Evolutionary conservation across 768 basidiomycete genomes (phyloP).

Genomic region (Russula griseocarnosa): DNA sequence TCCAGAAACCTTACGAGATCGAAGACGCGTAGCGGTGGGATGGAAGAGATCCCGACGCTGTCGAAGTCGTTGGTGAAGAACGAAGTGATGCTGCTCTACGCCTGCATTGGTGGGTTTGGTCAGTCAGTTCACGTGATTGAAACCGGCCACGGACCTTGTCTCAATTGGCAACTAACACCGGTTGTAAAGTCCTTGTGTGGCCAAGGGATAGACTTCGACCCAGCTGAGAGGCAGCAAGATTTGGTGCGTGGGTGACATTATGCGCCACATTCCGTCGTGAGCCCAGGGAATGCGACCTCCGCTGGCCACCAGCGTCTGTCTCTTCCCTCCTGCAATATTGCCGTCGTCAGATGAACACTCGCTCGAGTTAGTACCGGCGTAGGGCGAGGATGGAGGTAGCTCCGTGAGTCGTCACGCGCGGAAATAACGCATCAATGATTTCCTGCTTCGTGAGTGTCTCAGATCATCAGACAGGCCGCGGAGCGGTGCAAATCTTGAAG

Average conservation of each 20-base stretch:
- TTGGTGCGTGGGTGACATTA: conserved; percentile 42
- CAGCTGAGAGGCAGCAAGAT: conserved; percentile 40
- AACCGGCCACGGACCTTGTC: conserved; percentile 12
- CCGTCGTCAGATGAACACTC: conserved; percentile 77
- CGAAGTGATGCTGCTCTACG: conserved; percentile 46
- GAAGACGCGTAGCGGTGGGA: conserved; percentile 71
- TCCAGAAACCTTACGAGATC: conserved; percentile 55
- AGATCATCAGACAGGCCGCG: conserved; percentile 62
- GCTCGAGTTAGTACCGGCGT: conserved; percentile 49
- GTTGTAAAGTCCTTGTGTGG: conserved; percentile 31
- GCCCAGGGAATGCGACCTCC: conserved; percentile 33
- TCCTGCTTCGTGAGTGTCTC: conserved; percentile 73
- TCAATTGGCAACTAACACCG: conserved; percentile 6
- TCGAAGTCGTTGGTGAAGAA: conserved; percentile 50
- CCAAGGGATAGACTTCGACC: conserved; percentile 65
- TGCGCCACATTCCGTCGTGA: conserved; percentile 61
- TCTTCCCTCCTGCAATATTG: conserved; percentile 68
- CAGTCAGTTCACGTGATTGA: conserved; percentile 4
- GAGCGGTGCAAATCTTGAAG: conserved; percentile 63
- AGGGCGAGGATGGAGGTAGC: conserved; percentile 72
- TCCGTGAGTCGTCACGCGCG: conserved; percentile 64
- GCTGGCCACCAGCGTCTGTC: conserved; percentile 39
- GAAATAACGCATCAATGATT: conserved; percentile 66
- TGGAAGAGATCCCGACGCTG: conserved; percentile 36
- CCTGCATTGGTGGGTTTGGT: conserved; percentile 11